These are phyloP conservation scores for Pestalotiopsis fici DNA, from an alignment of 2,329 filamentous ascomycete genomes.

Conservation along the genomic window DNA sequence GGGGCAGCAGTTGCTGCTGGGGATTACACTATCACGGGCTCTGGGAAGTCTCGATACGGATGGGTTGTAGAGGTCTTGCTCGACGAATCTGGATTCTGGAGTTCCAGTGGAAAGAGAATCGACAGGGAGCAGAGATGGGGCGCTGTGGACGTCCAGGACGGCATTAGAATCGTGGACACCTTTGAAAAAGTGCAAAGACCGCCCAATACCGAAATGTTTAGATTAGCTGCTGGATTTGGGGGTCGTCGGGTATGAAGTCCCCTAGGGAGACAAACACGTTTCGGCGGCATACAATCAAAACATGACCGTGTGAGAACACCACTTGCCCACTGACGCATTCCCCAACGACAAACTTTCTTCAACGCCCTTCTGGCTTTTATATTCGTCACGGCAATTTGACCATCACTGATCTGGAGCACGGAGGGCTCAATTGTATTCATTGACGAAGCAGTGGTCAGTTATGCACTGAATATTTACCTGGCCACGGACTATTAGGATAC, in stretches of 20 bases:
- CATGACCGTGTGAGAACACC: too few species aligned
- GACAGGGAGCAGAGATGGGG: constrained; percentile 57
- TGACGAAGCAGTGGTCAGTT: too few species aligned
- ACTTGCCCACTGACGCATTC: too few species aligned
- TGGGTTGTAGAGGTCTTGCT: constrained; percentile 54
- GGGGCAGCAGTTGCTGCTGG: not conserved
- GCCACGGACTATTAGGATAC: too few species aligned
- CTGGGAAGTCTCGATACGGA: constrained; percentile 23
- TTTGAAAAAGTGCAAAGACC: constrained; percentile 25
- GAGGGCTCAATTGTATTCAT: too few species aligned
- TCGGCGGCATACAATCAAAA: too few species aligned
- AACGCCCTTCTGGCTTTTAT: too few species aligned
- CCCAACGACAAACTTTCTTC: too few species aligned
- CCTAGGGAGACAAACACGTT: too few species aligned
- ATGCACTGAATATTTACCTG: too few species aligned
- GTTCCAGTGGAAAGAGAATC: constrained; percentile 8
- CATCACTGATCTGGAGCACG: too few species aligned
- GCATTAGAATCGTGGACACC: constrained; percentile 39
- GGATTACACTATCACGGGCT: not conserved
- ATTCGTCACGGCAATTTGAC: too few species aligned
- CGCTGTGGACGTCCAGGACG: constrained; percentile 42
- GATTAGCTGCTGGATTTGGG: constrained; percentile 34
- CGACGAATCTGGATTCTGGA: constrained; percentile 51
- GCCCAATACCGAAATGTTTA: constrained; percentile 19
- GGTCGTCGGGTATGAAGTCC: constrained; percentile 30